Base-by-base conservation (phyloP, 305 asterid species). In the Ruellia speciosa region DNA sequence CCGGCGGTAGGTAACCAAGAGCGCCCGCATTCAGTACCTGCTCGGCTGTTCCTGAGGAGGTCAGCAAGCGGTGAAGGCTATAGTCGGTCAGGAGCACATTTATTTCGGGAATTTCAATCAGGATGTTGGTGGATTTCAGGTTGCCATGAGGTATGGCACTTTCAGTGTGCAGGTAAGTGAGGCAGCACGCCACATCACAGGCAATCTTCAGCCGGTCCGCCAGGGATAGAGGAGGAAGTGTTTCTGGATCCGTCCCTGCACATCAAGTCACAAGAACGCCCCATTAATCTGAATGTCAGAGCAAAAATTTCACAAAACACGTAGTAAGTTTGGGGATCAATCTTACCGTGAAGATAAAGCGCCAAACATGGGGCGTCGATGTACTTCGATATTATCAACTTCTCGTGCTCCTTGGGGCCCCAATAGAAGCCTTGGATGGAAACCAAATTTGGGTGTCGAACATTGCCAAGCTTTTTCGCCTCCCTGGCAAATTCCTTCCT, bases 71-170 rank as follows among this genome's bases (percentile, higher is more conserved):
- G 52, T 88, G 96, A 52, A 88, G 95, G 55, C 88, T 86, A 61
- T 88, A 88, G 54, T 88, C 90, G 0, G 95, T 85, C 56, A 88
- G 62, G 59, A 85, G 81, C 14, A 75, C 81, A 49, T 72, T 75
- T 63, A 58, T 28, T 49, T 67, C 69, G 13, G 85, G 77, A 20
- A 61, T 64, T 64, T 80, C 81, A 60, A 88, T 72, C 69, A 86
- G 56, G 35, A 88, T 74, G 70, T 88, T 88, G 2, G 95, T 81
- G 52, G 97, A 86, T 71, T 88, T 88, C 55, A 88, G 67, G 79
- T 86, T 88, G 68, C 97, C 95, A 71, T 88, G 97, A 83, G 97
- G 97, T 79, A 85, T 83, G 75, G 85, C 77, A 8, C 81, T 83
- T 49, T 83, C 94, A 0, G 76, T 79, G 65, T 88, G 97, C 57